Conservation (phyloP, 441 rosid genomes). For the Brassica balearica region DNA sequence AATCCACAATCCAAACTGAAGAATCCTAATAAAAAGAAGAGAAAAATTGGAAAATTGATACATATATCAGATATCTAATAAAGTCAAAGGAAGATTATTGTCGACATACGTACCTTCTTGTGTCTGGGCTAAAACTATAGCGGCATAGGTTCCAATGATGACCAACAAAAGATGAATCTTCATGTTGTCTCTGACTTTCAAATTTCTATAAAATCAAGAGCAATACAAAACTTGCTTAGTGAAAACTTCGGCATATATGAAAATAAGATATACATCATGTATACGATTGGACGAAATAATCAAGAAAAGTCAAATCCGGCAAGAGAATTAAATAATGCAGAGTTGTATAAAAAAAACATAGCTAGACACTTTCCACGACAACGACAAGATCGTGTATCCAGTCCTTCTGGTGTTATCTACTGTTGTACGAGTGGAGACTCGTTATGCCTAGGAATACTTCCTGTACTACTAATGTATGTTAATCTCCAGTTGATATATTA, state of each 20-base stretch:
- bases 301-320: background rate
- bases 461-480: background rate
- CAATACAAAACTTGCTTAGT: background rate
- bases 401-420: background rate
- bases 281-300: background rate
- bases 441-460: background rate
- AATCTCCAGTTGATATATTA: background rate
- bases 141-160: constrained; percentile 23
- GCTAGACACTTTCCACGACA: background rate
- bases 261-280: background rate
- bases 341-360: background rate
- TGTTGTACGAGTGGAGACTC: background rate
- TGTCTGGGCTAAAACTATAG: constrained; percentile 17
- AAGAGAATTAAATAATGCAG: constrained; percentile 5
- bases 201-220: constrained; percentile 11
- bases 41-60: background rate
- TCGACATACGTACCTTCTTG: constrained; percentile 27
- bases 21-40: constrained; percentile 17
- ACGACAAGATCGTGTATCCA: constrained; percentile 4
- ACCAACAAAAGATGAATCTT: constrained; percentile 23
- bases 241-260: background rate
- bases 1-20: constrained; percentile 44
- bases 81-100: background rate
- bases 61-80: background rate
- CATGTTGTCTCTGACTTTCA: constrained; percentile 4